These are phyloP conservation scores for Didymellaceae sp. DNA, from an alignment of 2,329 filamentous ascomycete genomes.

Conservation along the genomic window DNA sequence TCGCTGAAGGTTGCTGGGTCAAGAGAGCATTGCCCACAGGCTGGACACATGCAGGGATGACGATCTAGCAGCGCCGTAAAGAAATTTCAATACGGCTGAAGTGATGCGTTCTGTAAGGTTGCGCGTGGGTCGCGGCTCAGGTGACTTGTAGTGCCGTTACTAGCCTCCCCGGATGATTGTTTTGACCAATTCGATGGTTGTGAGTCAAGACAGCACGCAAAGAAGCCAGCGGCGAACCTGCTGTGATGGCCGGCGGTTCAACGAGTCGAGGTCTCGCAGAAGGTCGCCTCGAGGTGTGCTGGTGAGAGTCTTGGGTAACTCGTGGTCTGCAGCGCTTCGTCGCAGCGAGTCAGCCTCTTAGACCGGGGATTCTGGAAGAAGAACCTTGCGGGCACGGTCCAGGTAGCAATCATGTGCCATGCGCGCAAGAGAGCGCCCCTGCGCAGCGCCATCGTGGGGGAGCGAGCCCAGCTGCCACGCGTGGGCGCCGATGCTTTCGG, in stretches of 20 bases:
- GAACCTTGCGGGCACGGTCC: slow-evolving; percentile 32
- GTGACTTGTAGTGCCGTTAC: slow-evolving; percentile 9
- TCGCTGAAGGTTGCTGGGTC: background rate
- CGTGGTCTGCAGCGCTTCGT: slow-evolving; percentile 8
- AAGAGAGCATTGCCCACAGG: slow-evolving; percentile 8
- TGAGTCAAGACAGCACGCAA: slow-evolving; percentile 19
- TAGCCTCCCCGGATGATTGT: slow-evolving; percentile 1
- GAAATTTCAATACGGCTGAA: slow-evolving; percentile 33
- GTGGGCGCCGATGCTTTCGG: slow-evolving; percentile 31
- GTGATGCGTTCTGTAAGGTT: slow-evolving; percentile 33
- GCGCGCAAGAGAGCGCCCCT: slow-evolving; percentile 15
- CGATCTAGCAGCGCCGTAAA: slow-evolving; percentile 4
- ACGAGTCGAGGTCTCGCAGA: slow-evolving; percentile 1
- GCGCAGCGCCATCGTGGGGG: slow-evolving; percentile 21
- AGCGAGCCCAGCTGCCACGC: slow-evolving; percentile 21
- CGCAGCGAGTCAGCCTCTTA: slow-evolving; percentile 39
- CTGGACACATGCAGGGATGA: slow-evolving; percentile 25
- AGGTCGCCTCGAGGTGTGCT: background rate
- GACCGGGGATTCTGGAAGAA: slow-evolving; percentile 44
- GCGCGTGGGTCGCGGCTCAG: background rate
- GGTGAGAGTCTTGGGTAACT: background rate
- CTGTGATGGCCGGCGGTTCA: background rate
- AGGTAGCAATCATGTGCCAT: slow-evolving; percentile 39
- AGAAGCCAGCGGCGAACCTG: slow-evolving; percentile 7
- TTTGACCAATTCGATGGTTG: background rate